Base-by-base conservation (phyloP, 257 asterid genomes). In the Scutellaria barbata region DNA sequence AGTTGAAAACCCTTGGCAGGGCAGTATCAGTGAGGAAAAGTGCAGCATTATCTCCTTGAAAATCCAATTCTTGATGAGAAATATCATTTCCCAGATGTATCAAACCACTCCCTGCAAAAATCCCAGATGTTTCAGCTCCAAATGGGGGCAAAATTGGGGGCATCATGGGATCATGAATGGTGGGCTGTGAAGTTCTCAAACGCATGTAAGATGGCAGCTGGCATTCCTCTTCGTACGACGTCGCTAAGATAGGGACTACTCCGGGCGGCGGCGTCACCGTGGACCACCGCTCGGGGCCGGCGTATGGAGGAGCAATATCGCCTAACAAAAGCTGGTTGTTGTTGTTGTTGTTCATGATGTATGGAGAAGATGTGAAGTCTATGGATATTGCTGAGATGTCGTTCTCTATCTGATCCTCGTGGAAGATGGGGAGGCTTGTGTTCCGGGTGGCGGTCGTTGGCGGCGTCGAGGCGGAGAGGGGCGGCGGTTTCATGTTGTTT, bases 341-440 rank as follows among this genome's bases (percentile, higher is more conserved):
- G 61, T 33, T 72, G 83, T 17, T 72, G 83, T 17, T 73, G 69
- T 50, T 76, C 75, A 45, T 77, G 17, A 78, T 67, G 74, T 81
- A 82, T 2, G 90, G 73, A 5, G 86, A 73, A 5, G 83, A 59
- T 18, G 77, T 78, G 80, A 92, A 88, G 72, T 92, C 96, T 73
- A 92, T 85, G 6, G 96, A 85, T n/a, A n/a, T n/a, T n/a, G 86
- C 92, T 5, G 96, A 84, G 1, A 92, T 85, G 77, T 88, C 95
- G 4, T 85, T 84, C 3, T 85, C 92, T 10, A 81, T 43, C 16
- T 72, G 77, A 5, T 85, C 90, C 3, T 83, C 46, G 12, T 82
- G 88, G 72, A 85, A 86, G n/a, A 84, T 71, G 4, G 88, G 76
- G 3, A 80, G 68, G 61, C 59, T 70, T 16, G 16, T 54, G 48